phyloP scores from a whole-genome alignment of 352 stramenopile genomes.

The Phytophthora cryptogea region DNA sequence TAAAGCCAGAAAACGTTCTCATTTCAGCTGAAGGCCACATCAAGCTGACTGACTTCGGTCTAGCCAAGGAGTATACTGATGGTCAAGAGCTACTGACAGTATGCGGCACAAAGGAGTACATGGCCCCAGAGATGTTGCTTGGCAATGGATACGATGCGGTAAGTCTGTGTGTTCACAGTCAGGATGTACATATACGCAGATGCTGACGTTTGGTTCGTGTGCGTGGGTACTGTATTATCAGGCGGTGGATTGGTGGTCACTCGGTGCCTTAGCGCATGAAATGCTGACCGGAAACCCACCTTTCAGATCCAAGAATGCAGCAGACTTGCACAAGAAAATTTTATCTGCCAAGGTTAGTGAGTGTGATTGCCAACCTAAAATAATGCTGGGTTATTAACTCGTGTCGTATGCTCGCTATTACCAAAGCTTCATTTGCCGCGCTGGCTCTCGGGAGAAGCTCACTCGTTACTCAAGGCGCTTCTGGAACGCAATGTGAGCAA shows the following conservation, averaged over 20 bases:
- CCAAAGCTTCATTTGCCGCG: slow-evolving; percentile 68
- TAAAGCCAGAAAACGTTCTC: slow-evolving; percentile 94
- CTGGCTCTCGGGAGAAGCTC: slow-evolving; percentile 87
- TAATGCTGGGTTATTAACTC: neutral
- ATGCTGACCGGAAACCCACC: slow-evolving; percentile 81
- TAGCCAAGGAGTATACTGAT: slow-evolving; percentile 77
- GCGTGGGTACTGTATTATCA: slow-evolving; percentile 18
- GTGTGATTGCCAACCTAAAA: neutral
- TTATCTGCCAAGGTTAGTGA: slow-evolving; percentile 61
- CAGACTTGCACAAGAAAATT: slow-evolving; percentile 80
- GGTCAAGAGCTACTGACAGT: slow-evolving; percentile 76
- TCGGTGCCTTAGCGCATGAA: slow-evolving; percentile 78
- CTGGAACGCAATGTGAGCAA: slow-evolving; percentile 97
- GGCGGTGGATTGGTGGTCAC: slow-evolving; percentile 86
- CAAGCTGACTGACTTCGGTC: slow-evolving; percentile 92
- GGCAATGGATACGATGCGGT: slow-evolving; percentile 85
- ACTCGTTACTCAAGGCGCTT: slow-evolving; percentile 95
- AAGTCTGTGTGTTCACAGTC: neutral
- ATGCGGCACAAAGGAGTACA: slow-evolving; percentile 88
- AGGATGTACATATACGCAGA: neutral
- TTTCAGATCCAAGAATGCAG: slow-evolving; percentile 73
- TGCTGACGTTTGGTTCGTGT: slow-evolving; percentile 2
- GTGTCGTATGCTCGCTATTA: neutral
- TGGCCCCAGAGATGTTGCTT: slow-evolving; percentile 85
- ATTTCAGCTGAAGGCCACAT: slow-evolving; percentile 89